Evolutionary conservation across 495 filamentous ascomycete species (phyloP).

Genomic region (Tuber aestivum): DNA sequence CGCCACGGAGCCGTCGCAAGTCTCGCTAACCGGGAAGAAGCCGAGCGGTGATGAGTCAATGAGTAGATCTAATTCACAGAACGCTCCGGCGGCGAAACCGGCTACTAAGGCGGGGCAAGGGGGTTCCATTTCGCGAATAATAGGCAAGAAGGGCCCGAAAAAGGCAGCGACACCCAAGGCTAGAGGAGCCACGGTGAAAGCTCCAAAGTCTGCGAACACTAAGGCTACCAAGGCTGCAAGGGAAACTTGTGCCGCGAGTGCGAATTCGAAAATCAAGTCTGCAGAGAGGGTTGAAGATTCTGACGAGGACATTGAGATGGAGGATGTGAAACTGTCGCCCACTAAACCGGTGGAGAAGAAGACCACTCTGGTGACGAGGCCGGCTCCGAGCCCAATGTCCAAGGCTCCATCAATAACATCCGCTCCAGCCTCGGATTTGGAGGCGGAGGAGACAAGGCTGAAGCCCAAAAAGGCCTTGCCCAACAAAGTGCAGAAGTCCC

Average conservation of each 20-base stretch:
- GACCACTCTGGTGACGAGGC: background rate
- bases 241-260: slow-evolving; percentile 12
- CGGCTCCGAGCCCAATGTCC: slow-evolving; percentile 12
- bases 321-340: slow-evolving; percentile 39
- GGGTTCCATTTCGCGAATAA: slow-evolving; percentile 41
- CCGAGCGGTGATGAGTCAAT: slow-evolving; percentile 48
- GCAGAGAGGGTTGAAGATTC: slow-evolving; percentile 59
- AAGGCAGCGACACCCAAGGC: slow-evolving; percentile 42
- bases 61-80: slow-evolving; percentile 46
- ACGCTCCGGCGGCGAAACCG: slow-evolving; percentile 47
- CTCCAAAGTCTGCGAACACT: slow-evolving; percentile 33
- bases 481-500: slow-evolving; percentile 19
- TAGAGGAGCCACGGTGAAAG: slow-evolving; percentile 36
- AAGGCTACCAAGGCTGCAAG: slow-evolving; percentile 19
- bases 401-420: slow-evolving; percentile 19
- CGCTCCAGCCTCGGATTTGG: slow-evolving; percentile 31
- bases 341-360: slow-evolving; percentile 34
- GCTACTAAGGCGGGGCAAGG: slow-evolving; percentile 38
- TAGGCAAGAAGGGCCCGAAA: slow-evolving; percentile 51
- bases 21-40: slow-evolving; percentile 46
- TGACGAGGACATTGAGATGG: slow-evolving; percentile 56
- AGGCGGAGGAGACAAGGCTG: slow-evolving; percentile 29
- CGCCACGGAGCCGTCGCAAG: slow-evolving; percentile 43
- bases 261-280: slow-evolving; percentile 54
- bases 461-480: slow-evolving; percentile 22